These are phyloP conservation scores for Trichosporon sp. DNA, from an alignment of 1,284 basidiomycete genomes.

Conservation along the genomic window DNA sequence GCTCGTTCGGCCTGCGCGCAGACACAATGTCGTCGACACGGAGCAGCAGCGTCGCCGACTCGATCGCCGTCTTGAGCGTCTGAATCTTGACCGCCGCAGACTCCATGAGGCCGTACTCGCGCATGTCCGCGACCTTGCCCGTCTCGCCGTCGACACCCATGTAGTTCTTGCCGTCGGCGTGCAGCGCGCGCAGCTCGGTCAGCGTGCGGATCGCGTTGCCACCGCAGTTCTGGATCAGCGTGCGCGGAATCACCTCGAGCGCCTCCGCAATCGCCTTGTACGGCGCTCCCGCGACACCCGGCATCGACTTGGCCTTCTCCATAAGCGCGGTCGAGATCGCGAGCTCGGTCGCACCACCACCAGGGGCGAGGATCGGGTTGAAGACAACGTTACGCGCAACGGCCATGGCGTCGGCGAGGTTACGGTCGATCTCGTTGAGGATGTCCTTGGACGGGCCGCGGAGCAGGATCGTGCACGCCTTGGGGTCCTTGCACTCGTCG, in stretches of 20 bases:
- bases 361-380: constrained; percentile 87
- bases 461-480: constrained; percentile 98
- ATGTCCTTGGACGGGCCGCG: constrained; percentile 98
- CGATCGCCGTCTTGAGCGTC: constrained; percentile 95
- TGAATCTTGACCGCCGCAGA: constrained; percentile 97
- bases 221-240: constrained; percentile 92
- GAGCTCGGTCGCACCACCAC: constrained; percentile 98
- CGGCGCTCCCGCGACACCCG: constrained; percentile 85
- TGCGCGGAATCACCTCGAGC: constrained; percentile 95
- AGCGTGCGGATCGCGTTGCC: constrained; percentile 91
- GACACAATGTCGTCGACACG: constrained; percentile 95
- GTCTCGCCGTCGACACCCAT: constrained; percentile 95
- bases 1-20: constrained; percentile 62
- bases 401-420: constrained; percentile 95
- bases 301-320: constrained; percentile 75
- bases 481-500: constrained; percentile 86
- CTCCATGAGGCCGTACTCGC: constrained; percentile 88
- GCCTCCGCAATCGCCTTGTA: constrained; percentile 92
- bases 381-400: constrained; percentile 97
- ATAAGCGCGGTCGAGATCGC: constrained; percentile 87
- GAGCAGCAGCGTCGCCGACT: constrained; percentile 87
- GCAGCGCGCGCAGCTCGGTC: constrained; percentile 87
- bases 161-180: constrained; percentile 84
- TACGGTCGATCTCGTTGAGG: constrained; percentile 95
- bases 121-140: constrained; percentile 95